Evolutionary conservation across 2,329 filamentous ascomycete genomes (phyloP).

Genomic region (Aspergillus fijiensis): DNA sequence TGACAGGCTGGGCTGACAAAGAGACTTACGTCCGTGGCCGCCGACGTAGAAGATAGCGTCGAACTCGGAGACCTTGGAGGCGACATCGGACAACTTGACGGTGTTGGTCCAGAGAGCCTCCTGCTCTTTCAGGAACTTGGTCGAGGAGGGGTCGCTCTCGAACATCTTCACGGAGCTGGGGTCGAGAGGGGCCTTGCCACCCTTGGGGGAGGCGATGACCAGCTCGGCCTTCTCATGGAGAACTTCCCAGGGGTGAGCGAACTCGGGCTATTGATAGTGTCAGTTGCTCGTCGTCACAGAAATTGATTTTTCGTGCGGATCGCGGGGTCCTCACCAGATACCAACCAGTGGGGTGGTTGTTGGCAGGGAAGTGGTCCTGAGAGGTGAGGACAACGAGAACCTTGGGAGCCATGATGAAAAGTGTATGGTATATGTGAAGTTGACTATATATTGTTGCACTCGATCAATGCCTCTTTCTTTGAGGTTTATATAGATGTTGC

Average conservation of each 20-base stretch:
- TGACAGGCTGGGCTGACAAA: neutral
- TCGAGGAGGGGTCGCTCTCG: constrained; percentile 52
- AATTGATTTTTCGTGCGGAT: neutral
- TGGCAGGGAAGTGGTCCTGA: constrained; percentile 47
- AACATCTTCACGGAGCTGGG: constrained; percentile 56
- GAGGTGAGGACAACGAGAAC: constrained; percentile 72
- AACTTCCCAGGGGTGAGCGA: constrained; percentile 64
- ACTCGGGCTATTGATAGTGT: constrained; percentile 46
- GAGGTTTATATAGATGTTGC: constrained; percentile 2
- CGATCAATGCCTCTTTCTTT: neutral
- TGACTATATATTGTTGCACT: neutral
- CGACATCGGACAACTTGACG: constrained; percentile 55
- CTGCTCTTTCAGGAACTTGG: constrained; percentile 57
- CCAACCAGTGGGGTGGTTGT: constrained; percentile 63
- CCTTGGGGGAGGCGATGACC: constrained; percentile 61
- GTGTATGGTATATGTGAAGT: neutral
- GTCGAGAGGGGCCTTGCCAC: constrained; percentile 64
- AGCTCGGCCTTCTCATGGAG: constrained; percentile 56
- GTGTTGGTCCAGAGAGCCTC: constrained; percentile 65
- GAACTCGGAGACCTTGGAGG: constrained; percentile 59
- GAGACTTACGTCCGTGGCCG: constrained; percentile 55
- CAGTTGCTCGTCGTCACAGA: neutral
- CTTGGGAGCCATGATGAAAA: constrained; percentile 47
- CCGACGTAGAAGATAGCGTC: constrained; percentile 63
- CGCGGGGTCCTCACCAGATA: constrained; percentile 54